Base-by-base conservation (phyloP, 1,284 basidiomycete species). In the Ganoderma sinense region DNA sequence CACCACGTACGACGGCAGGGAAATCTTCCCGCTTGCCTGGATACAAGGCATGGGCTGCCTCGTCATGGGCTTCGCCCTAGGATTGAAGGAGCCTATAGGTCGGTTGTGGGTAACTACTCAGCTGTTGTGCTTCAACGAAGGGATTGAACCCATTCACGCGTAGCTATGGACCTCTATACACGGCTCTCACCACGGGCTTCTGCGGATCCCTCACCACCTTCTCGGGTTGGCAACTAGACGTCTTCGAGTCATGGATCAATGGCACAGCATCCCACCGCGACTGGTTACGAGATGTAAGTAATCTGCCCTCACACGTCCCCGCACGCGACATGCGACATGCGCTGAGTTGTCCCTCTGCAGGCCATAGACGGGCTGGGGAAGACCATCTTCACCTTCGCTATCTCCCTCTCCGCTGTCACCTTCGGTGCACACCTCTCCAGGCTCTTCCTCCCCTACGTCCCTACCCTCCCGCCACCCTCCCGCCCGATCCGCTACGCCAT, bases 161-260 rank as follows among this genome's bases (percentile, higher is more conserved):
- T 74, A 97, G 96, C 73, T 97, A 97, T 81, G 90, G 90, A 0
- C 95, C 97, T 0, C 77, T 97, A 10, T 97, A 96, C 80, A 94
- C 93, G 5, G 96, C 94, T 53, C 80, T 97, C 23, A 95, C 96
- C 0, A 98, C 97, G 56, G 97, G 97, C 4, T 95, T 98, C 79
- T 99, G 97, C 77, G 98, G 97, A 1, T 97, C 95, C 5, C 83
- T 98, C 74, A 99, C 98, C 4, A 99, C 97, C 0, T 99, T 99
- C 82, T 98, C 97, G 4, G 89, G 91, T 20, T 99, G 98, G 97
- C 96, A 98, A 81, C 78, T 96, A 10, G 94, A 96, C 72, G 83
- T 96, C 1, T 99, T 97, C 78, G 82, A 88, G 63, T 93, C 96
- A 0, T 99, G 97, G 88, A 87, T 94, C 0, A 94, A 99, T 79